Base-by-base conservation (phyloP, 208 protist species). In the Leishmania tarentolae region DNA sequence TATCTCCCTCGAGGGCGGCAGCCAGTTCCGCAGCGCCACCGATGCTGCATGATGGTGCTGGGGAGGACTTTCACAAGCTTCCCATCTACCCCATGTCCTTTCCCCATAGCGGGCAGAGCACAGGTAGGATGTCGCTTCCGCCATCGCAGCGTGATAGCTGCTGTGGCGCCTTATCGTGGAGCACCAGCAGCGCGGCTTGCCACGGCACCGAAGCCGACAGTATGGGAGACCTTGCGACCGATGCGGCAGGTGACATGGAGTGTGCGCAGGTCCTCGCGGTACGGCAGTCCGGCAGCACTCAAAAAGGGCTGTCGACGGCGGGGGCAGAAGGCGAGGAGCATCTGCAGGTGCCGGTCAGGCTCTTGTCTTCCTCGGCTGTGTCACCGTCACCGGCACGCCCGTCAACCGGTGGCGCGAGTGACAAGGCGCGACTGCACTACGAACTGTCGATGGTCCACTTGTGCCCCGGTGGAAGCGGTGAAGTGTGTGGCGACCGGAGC, bases 301-400 rank as follows among this genome's bases (percentile, higher is more conserved):
- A 8, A n/a, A 66, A 66, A 66, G 31, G 11, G 59, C 31, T 3
- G 59, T 66, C 59, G 13, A 37, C 59, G 31, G 59, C 59, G 31
- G 59, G 9, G 59, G 59, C n/a, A 31, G 59, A 37, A 40, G 59
- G 66, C 6, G 66, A n/a, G 37, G 28, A 74, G 35, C 42, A 74
- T 21, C 46, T 8, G 46, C 56, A 35, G 53, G 73, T 44, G 35
- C 35, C 5, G 21, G 24, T 77, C 11, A 77, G 3, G 52, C 15
- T 46, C 52, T n/a, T 28, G 4, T 37, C 61, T 3, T 70, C 61
- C 6, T 70, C 76, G 15, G 59, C 76, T 9, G 35, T 31, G 19
- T 79, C 76, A 24, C 76, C 76, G 44, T 79, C 76, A 68, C 76
- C 76, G 57, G 44, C 72, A 42, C 76, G 76, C 35, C 76, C 76